phyloP scores from a whole-genome alignment of 768 basidiomycete species.

The Auricularia sp. region DNA sequence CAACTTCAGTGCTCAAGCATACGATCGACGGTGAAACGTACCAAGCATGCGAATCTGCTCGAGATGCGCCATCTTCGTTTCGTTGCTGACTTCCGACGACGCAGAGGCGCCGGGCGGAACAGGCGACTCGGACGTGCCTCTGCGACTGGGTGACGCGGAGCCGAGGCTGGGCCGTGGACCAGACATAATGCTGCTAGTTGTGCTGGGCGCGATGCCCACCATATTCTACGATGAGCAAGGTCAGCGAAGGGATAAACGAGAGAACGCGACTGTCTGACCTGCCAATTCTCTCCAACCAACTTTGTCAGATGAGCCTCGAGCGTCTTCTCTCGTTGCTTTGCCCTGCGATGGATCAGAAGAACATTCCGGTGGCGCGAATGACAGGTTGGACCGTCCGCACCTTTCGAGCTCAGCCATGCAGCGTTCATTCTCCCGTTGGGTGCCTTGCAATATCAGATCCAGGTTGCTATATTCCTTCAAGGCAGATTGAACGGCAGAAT shows the following conservation, averaged over 20 bases:
- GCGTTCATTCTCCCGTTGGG: constrained; percentile 76
- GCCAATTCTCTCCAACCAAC: constrained; percentile 74
- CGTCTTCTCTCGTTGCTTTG: constrained; percentile 61
- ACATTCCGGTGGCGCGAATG: neutral
- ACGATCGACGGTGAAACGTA: neutral
- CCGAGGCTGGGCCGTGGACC: neutral
- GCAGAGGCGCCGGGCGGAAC: neutral
- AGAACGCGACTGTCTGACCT: constrained; percentile 33
- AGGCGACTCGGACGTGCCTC: neutral
- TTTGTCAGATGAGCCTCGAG: constrained; percentile 63
- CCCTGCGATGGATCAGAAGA: constrained; percentile 23
- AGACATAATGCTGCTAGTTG: neutral
- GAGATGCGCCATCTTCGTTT: constrained; percentile 45
- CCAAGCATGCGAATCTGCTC: constrained; percentile 53
- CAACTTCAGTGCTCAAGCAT: neutral
- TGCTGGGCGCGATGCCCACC: constrained; percentile 1
- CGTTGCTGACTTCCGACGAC: constrained; percentile 9
- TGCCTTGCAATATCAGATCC: constrained; percentile 67
- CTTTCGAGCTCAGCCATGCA: constrained; percentile 74
- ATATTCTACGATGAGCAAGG: constrained; percentile 1
- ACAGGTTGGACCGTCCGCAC: constrained; percentile 24
- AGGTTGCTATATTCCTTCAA: constrained; percentile 54
- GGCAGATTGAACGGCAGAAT: too few species aligned
- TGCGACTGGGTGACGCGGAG: neutral
- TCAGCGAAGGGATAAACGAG: neutral